These are phyloP conservation scores for Cenchrus purpureus DNA, from an alignment of 176 grass and related monocot genomes.

Conservation along the genomic window DNA sequence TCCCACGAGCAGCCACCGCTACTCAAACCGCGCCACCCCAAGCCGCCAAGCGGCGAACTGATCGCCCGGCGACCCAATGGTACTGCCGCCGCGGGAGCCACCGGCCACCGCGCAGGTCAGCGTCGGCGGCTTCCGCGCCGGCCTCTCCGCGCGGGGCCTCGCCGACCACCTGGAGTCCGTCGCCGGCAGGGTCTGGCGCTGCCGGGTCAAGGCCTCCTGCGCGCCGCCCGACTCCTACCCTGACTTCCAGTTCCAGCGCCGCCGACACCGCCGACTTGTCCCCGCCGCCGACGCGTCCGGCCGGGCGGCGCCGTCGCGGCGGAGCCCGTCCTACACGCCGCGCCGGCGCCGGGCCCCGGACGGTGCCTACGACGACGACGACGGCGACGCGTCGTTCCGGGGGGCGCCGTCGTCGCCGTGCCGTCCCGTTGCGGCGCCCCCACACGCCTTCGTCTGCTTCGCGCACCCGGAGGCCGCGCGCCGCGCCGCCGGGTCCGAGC, in stretches of 20 bases:
- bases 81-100: background rate
- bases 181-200: conserved; percentile 75
- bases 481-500: conserved; percentile 53
- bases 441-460: conserved; percentile 90
- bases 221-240: conserved; percentile 64
- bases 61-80: background rate
- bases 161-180: conserved; percentile 60
- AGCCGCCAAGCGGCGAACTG: too few relatives aligned
- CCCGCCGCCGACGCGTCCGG: background rate
- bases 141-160: conserved; percentile 51
- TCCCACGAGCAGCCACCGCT: too few relatives aligned
- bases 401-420: background rate
- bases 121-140: conserved; percentile 56
- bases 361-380: background rate
- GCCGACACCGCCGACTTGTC: background rate
- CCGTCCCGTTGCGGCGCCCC: conserved; percentile 32
- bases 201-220: conserved; percentile 78
- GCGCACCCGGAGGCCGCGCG: conserved; percentile 52
- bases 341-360: background rate
- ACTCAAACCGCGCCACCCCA: too few relatives aligned
- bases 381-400: background rate
- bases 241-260: conserved; percentile 29
- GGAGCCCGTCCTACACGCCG: background rate
- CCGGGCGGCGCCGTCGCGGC: background rate
- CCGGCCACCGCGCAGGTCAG: conserved; percentile 45